Base-by-base conservation (phyloP, 148 eudicot genomes). In the Polygonum maritimum region DNA sequence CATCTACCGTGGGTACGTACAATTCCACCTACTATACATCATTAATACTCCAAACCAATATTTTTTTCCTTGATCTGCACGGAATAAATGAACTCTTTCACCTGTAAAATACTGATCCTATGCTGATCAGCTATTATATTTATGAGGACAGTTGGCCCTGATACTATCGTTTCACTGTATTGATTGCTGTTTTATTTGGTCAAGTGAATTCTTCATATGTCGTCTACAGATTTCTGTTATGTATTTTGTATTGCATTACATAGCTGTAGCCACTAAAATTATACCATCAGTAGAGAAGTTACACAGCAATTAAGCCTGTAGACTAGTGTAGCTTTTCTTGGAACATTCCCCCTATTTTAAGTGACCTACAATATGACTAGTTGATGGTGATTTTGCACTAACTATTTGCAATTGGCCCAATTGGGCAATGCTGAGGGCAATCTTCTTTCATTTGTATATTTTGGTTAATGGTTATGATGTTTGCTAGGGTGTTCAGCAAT, bases 1-100 rank as follows among this genome's bases (percentile, higher is more conserved):
- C 71, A 67, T 36, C 71, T 67, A 67, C 71, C 71, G 36, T 67
- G 44, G 71, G 36, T 67, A 67, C 71, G 71, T 67, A 67, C 71
- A 67, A 67, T 67, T 35, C 45, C 71, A 67, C 71, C 71, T 67
- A 67, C 71, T 67, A 38, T 67, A 38, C 44, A 67, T 38, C 45
- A 67, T 67, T 67, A 67, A 67, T 67, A 67, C 19, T 15, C 44
- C 44, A 18, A 67, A 36, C 71, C 44, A 67, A 67, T n/a, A n/a
- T 14, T 67, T 67, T 67, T 8, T 67, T 26, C 31, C 71, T 67
- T 67, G 35, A 60, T 60, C 69, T 60, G 69, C 14, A 18, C 12
- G 63, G 63, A 2, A 7, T 60, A 60, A 60, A 60, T 60, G 69
- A 60, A 60, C 69, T 60, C 69, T 22, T 60, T 38, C 38, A 60